Conservation (phyloP, 768 basidiomycete species). For the Melanogaster broomeanus region DNA sequence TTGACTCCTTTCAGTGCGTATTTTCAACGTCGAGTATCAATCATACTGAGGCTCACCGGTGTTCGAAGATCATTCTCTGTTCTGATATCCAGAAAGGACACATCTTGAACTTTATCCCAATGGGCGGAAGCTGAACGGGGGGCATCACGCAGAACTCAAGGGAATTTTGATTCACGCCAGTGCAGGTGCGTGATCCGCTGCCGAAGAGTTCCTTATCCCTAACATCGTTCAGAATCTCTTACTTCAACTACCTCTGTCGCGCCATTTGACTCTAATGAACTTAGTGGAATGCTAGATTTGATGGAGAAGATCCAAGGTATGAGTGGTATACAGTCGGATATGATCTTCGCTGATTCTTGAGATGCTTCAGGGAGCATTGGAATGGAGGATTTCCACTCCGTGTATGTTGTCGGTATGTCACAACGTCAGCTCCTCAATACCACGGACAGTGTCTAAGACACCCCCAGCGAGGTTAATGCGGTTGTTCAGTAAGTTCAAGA, state of each 20-base stretch:
- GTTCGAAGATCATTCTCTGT: not conserved
- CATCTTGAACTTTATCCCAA: conserved; percentile 9
- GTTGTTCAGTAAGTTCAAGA: conserved; percentile 36
- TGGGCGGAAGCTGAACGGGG: not conserved
- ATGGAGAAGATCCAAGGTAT: conserved; percentile 3
- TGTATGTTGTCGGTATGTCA: conserved; percentile 1
- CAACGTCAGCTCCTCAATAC: not conserved
- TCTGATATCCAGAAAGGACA: not conserved
- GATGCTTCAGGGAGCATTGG: not conserved
- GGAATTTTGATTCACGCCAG: conserved; percentile 5
- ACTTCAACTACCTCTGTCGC: conserved; percentile 5
- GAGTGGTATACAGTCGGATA: not conserved
- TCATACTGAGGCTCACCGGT: not conserved
- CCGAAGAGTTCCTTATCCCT: too few relatives aligned
- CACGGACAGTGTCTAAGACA: not conserved
- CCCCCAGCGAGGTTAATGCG: conserved; percentile 44
- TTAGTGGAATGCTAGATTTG: conserved; percentile 6
- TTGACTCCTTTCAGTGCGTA: not conserved
- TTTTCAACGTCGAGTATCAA: not conserved
- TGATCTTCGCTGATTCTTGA: not conserved
- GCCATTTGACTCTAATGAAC: conserved; percentile 8
- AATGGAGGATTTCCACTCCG: not conserved
- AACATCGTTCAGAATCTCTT: not conserved
- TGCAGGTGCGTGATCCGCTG: conserved; percentile 18
- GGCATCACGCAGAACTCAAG: conserved; percentile 1